These are phyloP conservation scores for Syncephalastrum contaminatum DNA, from an alignment of 371 early-diverging fungal genomes.

Conservation along the genomic window DNA sequence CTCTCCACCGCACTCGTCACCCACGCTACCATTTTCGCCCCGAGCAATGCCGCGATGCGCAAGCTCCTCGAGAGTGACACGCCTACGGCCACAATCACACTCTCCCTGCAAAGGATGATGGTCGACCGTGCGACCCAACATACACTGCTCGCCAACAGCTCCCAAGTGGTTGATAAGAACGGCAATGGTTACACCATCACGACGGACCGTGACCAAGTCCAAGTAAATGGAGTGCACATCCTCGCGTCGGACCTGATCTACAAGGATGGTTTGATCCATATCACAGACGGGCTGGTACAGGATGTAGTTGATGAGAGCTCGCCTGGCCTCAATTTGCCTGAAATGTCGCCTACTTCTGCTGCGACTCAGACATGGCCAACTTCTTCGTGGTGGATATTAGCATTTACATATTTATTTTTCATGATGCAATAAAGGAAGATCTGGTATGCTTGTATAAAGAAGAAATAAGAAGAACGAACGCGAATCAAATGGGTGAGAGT, in stretches of 20 bases:
- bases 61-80: not conserved
- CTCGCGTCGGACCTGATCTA: constrained; percentile 7
- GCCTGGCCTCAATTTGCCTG: too few relatives aligned
- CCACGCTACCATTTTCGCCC: constrained; percentile 12
- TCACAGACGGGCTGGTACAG: constrained; percentile 8
- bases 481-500: too few relatives aligned
- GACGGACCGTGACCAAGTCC: not conserved
- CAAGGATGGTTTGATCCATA: constrained; percentile 9
- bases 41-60: constrained; percentile 11
- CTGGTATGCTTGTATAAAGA: too few relatives aligned
- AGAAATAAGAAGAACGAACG: too few relatives aligned
- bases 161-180: constrained; percentile 2
- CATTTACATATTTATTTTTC: too few relatives aligned
- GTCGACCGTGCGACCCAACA: constrained; percentile 1
- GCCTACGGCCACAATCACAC: not conserved
- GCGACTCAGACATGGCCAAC: too few relatives aligned
- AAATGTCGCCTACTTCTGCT: too few relatives aligned
- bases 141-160: not conserved
- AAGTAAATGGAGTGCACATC: constrained; percentile 1
- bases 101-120: constrained; percentile 3
- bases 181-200: constrained; percentile 6
- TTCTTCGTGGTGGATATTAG: too few relatives aligned
- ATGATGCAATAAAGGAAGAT: too few relatives aligned
- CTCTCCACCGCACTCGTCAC: constrained; percentile 7
- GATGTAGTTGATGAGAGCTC: too few relatives aligned